Evolutionary conservation across 768 basidiomycete species (phyloP), one percentile per base, ranked within the genome.

Genomic region (Boletus subcaerulescens): DNA sequence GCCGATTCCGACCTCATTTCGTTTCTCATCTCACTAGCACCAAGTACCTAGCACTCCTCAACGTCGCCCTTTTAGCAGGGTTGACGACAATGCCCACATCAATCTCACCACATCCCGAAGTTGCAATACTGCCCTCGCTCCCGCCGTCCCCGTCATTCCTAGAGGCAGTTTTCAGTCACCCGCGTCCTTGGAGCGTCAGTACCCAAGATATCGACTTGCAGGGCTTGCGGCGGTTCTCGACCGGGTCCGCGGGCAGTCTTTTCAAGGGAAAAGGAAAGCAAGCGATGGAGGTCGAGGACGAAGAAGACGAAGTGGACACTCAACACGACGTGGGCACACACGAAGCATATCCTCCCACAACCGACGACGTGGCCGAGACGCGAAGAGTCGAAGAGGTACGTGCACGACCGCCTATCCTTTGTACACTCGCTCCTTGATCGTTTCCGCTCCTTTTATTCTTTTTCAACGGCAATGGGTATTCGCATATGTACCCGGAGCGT

Each of bases 361-460:
- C 74, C 40, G 85, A 90, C 57, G 85, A 84, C 18, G 79, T 78
- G 32, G 79, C 79, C 41, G 91, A 91, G 59, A 82, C 87, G 29
- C 80, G 82, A 55, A 76, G 83, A 52, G 76, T 92, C 18, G 78
- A 85, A 74, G 88, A 91, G 83, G 91, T 87, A 70, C 48, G 76
- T 70, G 13, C 13, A 11, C 24, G 14, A 51, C 12, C 32, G 17
- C 24, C 29, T 6, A 2, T 32, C 5, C n/a, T 43, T 46, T 22
- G 14, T 36, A 33, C 9, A 14, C 4, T 18, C 10, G 18, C 31
- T 18, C 35, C 20, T 31, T 17, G 5, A 10, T 43, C 38, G 38
- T 18, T 9, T 24, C 24, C 7, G 2, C 13, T 20, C 17, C 26
- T 17, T 12, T 39, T 3, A 47, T 18, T 31, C 5, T 41, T 53